Evolutionary conservation across 176 grass and related monocot genomes (phyloP).

Genomic region (Avena eriantha): DNA sequence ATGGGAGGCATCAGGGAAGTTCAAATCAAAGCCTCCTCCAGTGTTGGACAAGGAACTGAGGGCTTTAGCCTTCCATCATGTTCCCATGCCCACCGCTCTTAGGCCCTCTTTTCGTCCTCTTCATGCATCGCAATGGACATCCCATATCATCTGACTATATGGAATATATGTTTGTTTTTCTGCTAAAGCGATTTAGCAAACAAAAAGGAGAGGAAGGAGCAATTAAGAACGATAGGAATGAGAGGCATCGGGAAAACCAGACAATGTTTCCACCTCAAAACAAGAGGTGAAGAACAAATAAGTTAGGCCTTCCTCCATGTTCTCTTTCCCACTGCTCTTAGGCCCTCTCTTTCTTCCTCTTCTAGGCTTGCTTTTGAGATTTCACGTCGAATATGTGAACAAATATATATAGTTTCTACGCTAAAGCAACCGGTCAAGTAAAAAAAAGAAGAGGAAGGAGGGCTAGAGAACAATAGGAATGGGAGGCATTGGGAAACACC

Average conservation of each 20-base stretch:
- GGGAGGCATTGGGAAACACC: no score
- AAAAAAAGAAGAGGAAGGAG: no score
- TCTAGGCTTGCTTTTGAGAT: background rate
- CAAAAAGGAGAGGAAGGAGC: slow-evolving; percentile 19
- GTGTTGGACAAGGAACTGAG: no score
- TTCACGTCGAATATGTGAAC: background rate
- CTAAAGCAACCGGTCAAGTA: background rate
- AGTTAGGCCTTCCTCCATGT: background rate
- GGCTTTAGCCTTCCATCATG: no score
- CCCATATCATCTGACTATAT: no score
- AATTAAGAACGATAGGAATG: slow-evolving; percentile 33
- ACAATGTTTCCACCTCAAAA: background rate
- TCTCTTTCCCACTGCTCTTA: background rate
- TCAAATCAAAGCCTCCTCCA: no score
- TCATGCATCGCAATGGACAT: no score
- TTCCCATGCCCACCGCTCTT: background rate
- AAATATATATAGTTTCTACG: background rate
- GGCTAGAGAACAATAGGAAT: no score
- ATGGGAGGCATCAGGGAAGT: no score
- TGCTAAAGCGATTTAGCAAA: no score
- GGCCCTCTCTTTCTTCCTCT: slow-evolving; percentile 13
- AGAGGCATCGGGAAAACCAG: slow-evolving; percentile 32
- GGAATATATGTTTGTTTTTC: no score
- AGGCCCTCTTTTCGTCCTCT: no score
- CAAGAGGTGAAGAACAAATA: background rate